phyloP scores from a whole-genome alignment of 2,329 filamentous ascomycete genomes.

The Purpureocillium takamizusanense region DNA sequence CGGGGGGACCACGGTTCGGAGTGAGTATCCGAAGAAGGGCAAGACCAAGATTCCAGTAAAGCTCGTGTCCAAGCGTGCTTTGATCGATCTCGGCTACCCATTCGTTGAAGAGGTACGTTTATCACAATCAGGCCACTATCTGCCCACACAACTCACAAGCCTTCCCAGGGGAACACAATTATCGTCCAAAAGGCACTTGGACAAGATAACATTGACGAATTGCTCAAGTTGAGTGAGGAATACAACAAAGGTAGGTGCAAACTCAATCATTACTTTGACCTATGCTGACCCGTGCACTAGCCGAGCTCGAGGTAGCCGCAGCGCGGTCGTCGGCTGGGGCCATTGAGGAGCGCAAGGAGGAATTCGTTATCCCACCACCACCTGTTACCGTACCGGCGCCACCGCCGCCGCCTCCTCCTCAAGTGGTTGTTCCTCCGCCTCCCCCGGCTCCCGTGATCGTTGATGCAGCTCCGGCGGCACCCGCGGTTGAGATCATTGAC shows the following conservation, averaged over 20 bases:
- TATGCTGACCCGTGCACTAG: constrained; percentile 14
- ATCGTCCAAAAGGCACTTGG: constrained; percentile 78
- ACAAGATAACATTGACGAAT: constrained; percentile 84
- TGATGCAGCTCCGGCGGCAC: constrained; percentile 20
- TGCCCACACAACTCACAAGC: constrained; percentile 5
- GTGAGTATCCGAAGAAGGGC: constrained; percentile 69
- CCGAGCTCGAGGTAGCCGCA: constrained; percentile 34
- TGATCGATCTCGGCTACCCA: constrained; percentile 78
- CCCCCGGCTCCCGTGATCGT: constrained; percentile 22
- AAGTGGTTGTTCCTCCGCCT: constrained; percentile 14
- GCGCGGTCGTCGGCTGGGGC: constrained; percentile 37
- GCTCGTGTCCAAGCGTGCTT: constrained; percentile 69
- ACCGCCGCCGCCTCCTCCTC: constrained; percentile 15
- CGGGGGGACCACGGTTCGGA: constrained; percentile 42
- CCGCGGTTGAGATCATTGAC: constrained; percentile 31
- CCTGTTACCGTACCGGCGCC: constrained; percentile 21
- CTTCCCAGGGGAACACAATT: constrained; percentile 61
- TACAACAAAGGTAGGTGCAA: constrained; percentile 49
- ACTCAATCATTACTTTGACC: not conserved
- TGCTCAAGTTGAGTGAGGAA: constrained; percentile 74
- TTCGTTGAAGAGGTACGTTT: constrained; percentile 71
- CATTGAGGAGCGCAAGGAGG: constrained; percentile 35
- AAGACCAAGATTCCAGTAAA: constrained; percentile 82
- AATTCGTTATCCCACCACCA: constrained; percentile 24
- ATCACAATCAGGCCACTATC: fast-evolving